Percentiles rank a stretch among this genome's conserved stretches.
These are phyloP conservation scores for Metarhizium rileyi DNA, from an alignment of 2,329 filamentous ascomycete species.

Conservation along the genomic window DNA sequence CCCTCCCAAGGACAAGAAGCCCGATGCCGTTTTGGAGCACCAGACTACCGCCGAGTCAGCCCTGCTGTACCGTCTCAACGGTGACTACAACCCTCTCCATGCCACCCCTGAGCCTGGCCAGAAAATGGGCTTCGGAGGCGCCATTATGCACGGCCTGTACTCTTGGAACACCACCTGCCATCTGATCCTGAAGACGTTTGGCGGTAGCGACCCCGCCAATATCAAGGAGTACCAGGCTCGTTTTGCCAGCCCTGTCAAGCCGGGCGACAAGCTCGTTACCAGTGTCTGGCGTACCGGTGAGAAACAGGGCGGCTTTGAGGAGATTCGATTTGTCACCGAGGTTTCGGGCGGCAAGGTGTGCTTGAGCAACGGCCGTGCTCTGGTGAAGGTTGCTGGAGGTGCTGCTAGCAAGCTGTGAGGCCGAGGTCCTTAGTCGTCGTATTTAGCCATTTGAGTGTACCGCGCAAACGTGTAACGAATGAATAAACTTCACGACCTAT, in stretches of 20 bases:
- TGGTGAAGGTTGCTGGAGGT: constrained; percentile 55
- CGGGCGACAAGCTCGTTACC: constrained; percentile 71
- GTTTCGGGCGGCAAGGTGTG: constrained; percentile 76
- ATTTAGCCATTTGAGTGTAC: not conserved
- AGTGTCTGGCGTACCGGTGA: constrained; percentile 73
- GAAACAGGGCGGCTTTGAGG: constrained; percentile 58
- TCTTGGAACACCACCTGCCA: constrained; percentile 76
- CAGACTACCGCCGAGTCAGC: constrained; percentile 65
- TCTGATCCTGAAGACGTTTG: constrained; percentile 61
- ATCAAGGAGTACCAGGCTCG: constrained; percentile 82
- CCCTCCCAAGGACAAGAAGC: constrained; percentile 62
- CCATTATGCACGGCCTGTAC: constrained; percentile 83
- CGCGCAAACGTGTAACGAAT: not conserved
- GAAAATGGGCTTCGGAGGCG: constrained; percentile 85
- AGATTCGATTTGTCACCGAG: constrained; percentile 69
- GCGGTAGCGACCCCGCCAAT: constrained; percentile 68
- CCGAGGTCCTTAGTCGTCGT: not conserved
- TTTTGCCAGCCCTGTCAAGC: constrained; percentile 76
- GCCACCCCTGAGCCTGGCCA: constrained; percentile 74
- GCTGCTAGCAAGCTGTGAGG: constrained; percentile 53
- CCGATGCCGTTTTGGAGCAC: constrained; percentile 60
- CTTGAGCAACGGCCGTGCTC: constrained; percentile 74
- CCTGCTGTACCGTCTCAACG: constrained; percentile 74
- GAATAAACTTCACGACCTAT: not conserved
- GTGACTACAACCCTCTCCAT: constrained; percentile 91